These are phyloP conservation scores for Choiromyces venosus DNA, from an alignment of 495 filamentous ascomycete species.

Conservation along the genomic window DNA sequence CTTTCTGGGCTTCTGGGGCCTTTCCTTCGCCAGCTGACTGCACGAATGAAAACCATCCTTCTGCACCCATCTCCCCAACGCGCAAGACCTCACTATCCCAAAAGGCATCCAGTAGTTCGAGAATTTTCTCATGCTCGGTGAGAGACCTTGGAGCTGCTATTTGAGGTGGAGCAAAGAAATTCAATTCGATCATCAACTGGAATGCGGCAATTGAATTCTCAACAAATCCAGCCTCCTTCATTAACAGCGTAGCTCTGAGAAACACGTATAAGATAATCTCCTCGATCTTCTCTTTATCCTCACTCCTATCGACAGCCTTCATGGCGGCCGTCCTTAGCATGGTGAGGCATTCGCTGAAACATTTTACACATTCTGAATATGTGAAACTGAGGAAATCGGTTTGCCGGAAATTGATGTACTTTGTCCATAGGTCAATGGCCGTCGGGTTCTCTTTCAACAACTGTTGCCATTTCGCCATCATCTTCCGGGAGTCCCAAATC, in stretches of 20 bases:
- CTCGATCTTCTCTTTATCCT: constrained; percentile 42
- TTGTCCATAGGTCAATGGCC: constrained; percentile 63
- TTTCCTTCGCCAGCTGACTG: constrained; percentile 40
- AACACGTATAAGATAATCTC: constrained; percentile 65
- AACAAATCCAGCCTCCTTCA: constrained; percentile 72
- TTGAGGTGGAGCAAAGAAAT: constrained; percentile 53
- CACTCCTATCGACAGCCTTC: constrained; percentile 23
- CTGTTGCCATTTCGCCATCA: constrained; percentile 61
- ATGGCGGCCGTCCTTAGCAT: constrained; percentile 45
- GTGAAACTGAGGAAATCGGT: constrained; percentile 61
- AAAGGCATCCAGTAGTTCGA: constrained; percentile 50
- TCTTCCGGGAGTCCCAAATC: constrained; percentile 63
- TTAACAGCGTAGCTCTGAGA: constrained; percentile 64
- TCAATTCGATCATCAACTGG: constrained; percentile 76
- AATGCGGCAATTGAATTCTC: constrained; percentile 74
- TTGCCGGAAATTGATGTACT: constrained; percentile 70
- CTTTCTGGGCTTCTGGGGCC: constrained; percentile 43
- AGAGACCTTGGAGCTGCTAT: constrained; percentile 18
- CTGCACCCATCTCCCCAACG: constrained; percentile 66
- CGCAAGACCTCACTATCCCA: constrained; percentile 84
- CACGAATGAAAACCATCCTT: constrained; percentile 62
- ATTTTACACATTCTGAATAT: constrained; percentile 57
- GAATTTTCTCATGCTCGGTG: constrained; percentile 26
- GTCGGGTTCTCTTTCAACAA: constrained; percentile 54
- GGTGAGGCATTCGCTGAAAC: constrained; percentile 55